phyloP scores from a whole-genome alignment of 441 rosid species.

The Erodium texanum region DNA sequence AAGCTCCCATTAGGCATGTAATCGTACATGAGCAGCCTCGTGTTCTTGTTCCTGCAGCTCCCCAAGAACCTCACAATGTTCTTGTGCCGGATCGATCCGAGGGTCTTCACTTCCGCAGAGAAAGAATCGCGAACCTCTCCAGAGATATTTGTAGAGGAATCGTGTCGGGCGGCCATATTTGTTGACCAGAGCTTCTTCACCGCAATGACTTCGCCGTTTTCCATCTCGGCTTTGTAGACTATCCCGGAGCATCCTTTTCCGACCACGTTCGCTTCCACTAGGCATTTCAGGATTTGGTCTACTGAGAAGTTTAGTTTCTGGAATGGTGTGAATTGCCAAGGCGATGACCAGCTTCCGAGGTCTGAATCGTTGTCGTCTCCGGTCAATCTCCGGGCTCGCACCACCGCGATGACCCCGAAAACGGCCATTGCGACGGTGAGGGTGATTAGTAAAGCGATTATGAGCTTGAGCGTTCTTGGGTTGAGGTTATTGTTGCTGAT shows the following conservation, averaged over 20 bases:
- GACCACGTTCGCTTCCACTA: conserved; percentile 74
- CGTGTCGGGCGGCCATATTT: conserved; percentile 29
- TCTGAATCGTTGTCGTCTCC: conserved; percentile 61
- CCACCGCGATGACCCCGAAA: conserved; percentile 63
- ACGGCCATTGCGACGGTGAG: conserved; percentile 57
- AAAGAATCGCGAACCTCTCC: conserved; percentile 70
- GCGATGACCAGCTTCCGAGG: conserved; percentile 60
- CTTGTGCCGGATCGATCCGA: conserved; percentile 91
- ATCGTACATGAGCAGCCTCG: conserved; percentile 39
- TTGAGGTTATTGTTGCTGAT: conserved; percentile 12
- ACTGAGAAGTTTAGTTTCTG: conserved; percentile 86
- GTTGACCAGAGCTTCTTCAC: conserved; percentile 95
- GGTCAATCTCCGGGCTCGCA: conserved; percentile 39
- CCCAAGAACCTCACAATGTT: conserved; percentile 90
- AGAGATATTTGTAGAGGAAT: conserved; percentile 33
- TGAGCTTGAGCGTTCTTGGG: conserved; percentile 53
- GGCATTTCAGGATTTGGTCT: conserved; percentile 67
- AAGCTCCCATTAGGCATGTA: conserved; percentile 63
- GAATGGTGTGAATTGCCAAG: conserved; percentile 95
- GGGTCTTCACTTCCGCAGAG: conserved; percentile 83
- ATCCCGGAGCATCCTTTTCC: conserved; percentile 95
- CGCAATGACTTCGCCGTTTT: conserved; percentile 75
- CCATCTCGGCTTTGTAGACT: conserved; percentile 90
- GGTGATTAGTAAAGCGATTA: conserved; percentile 56
- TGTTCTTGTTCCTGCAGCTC: conserved; percentile 78